Percentiles rank a stretch among this genome's conserved stretches.
Evolutionary conservation across 805 yeast genomes (phyloP).

Genomic region (Yamadazyma ubonensis): DNA sequence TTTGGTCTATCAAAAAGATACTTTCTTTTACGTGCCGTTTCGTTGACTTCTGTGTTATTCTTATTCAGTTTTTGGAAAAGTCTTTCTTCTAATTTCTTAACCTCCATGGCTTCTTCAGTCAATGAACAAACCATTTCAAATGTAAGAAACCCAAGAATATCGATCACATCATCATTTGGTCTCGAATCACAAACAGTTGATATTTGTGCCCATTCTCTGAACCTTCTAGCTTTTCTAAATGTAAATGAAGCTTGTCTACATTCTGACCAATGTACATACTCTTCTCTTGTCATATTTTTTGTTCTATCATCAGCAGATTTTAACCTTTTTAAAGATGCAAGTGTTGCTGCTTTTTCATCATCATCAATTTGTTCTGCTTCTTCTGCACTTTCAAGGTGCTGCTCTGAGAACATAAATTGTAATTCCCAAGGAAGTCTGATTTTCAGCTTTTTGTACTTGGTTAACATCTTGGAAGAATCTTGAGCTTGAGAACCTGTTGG

Average conservation of each 20-base stretch:
- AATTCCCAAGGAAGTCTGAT: constrained; percentile 94
- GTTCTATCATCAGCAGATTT: constrained; percentile 95
- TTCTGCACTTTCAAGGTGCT: constrained; percentile 70
- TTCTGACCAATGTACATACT: constrained; percentile 98
- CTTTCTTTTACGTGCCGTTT: constrained; percentile 34
- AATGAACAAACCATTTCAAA: constrained; percentile 94
- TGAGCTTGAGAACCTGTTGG: constrained; percentile 25
- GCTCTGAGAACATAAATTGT: constrained; percentile 90
- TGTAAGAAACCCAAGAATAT: constrained; percentile 90
- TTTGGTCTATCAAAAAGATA: constrained; percentile 86
- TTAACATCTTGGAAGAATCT: constrained; percentile 43
- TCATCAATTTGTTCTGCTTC: constrained; percentile 69
- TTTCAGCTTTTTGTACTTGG: constrained; percentile 66
- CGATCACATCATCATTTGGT: constrained; percentile 95
- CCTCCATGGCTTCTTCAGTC: constrained; percentile 85
- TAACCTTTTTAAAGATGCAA: constrained; percentile 83
- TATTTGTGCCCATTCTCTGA: constrained; percentile 95
- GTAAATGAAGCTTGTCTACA: constrained; percentile 98
- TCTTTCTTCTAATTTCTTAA: constrained; percentile 67
- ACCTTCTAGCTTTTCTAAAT: constrained; percentile 88
- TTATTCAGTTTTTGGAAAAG: constrained; percentile 38
- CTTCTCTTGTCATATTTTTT: constrained; percentile 89
- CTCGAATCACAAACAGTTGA: constrained; percentile 79
- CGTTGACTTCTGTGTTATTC: constrained; percentile 13
- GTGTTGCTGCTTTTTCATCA: constrained; percentile 84